Percentiles rank a stretch among this genome's conserved stretches.
phyloP scores from a whole-genome alignment of 805 yeast species.

The Saturnispora kantuleensis region DNA sequence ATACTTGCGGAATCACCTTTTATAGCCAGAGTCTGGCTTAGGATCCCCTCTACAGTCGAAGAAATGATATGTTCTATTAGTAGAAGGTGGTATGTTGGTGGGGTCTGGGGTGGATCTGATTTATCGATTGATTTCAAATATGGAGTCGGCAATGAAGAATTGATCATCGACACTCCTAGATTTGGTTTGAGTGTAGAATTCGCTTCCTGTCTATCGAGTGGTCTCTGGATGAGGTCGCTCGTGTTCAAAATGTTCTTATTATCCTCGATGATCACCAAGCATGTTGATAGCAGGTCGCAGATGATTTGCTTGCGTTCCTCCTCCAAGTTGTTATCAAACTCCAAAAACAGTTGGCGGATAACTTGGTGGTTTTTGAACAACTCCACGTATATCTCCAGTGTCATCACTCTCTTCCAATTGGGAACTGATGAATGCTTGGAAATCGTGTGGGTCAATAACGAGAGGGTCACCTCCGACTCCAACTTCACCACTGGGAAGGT shows the following conservation, averaged over 20 bases:
- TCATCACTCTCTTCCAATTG: slow-evolving; percentile 63
- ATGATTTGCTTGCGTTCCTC: slow-evolving; percentile 52
- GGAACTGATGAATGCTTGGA: slow-evolving; percentile 45
- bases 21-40: slow-evolving; percentile 25
- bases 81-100: slow-evolving; percentile 51
- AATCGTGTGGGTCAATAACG: slow-evolving; percentile 65
- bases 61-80: slow-evolving; percentile 44
- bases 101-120: slow-evolving; percentile 59
- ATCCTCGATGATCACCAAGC: slow-evolving; percentile 29
- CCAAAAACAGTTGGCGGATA: slow-evolving; percentile 42
- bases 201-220: slow-evolving; percentile 8
- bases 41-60: slow-evolving; percentile 61
- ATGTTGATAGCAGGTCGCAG: slow-evolving; percentile 40
- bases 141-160: slow-evolving; percentile 15
- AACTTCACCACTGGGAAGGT: slow-evolving; percentile 54
- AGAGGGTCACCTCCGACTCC: slow-evolving; percentile 74
- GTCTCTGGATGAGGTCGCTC: slow-evolving; percentile 26
- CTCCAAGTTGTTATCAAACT: slow-evolving; percentile 45
- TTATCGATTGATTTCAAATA: slow-evolving; percentile 76
- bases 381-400: slow-evolving; percentile 62
- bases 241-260: slow-evolving; percentile 27
- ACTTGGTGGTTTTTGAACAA: slow-evolving; percentile 47
- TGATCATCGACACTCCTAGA: no score
- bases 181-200: background rate
- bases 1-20: slow-evolving; percentile 6